A percentile compares a stretch with the other conserved stretches of the same genome.
These are phyloP conservation scores for Citropsis articulata DNA, from an alignment of 345 rosid genomes.

Conservation along the genomic window DNA sequence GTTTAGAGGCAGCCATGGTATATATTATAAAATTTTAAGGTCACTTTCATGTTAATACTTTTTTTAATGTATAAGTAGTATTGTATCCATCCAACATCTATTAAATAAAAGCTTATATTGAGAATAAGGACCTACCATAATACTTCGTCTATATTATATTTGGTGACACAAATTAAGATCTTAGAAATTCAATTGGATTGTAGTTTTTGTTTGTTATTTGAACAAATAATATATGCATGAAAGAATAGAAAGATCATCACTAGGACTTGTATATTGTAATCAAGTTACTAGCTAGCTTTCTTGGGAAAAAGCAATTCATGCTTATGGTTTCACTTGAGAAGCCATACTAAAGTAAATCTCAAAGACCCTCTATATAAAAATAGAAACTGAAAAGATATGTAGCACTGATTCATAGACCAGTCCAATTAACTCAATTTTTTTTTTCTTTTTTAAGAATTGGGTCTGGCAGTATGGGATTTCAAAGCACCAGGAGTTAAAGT, in stretches of 20 bases:
- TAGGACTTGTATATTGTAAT: background rate
- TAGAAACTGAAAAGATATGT: background rate
- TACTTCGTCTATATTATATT: conserved; percentile 5
- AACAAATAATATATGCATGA: conserved; percentile 4
- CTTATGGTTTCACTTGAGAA: background rate
- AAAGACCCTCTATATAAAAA: background rate
- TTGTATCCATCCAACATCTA: background rate
- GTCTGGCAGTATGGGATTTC: conserved; percentile 1
- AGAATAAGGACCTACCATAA: conserved; percentile 7
- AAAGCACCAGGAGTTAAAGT: conserved; percentile 3
- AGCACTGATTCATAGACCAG: background rate
- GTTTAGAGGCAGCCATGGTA: conserved; percentile 9
- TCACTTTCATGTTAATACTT: conserved; percentile 20
- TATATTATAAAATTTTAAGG: conserved; percentile 16
- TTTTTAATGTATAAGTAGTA: background rate
- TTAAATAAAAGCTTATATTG: background rate
- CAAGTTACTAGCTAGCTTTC: conserved; percentile 2
- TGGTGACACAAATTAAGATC: conserved; percentile 3
- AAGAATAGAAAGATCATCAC: conserved; percentile 11
- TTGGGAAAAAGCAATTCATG: conserved; percentile 3
- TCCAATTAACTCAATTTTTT: background rate
- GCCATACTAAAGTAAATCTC: background rate
- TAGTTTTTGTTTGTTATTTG: conserved; percentile 16
- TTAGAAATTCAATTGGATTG: conserved; percentile 14
- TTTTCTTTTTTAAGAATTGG: background rate